Percentiles rank a stretch among this genome's conserved stretches.
phyloP scores from a whole-genome alignment of 2,329 filamentous ascomycete genomes.

The Fusarium aywerte region DNA sequence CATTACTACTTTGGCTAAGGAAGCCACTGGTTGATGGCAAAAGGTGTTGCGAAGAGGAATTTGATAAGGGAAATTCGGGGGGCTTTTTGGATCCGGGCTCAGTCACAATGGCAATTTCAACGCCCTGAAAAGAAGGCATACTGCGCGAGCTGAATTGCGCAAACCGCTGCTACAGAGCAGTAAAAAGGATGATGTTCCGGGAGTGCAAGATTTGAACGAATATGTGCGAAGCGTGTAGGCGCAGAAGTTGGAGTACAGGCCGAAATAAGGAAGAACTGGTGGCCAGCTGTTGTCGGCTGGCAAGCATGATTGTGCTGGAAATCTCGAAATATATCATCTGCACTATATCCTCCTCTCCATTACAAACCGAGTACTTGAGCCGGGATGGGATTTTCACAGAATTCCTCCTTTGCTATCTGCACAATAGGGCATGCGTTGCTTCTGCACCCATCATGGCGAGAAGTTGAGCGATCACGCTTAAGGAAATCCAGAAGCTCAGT shows the following conservation, averaged over 20 bases:
- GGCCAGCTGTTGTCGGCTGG: slow-evolving; percentile 26
- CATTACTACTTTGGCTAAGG: slow-evolving; percentile 37
- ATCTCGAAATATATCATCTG: too few relatives aligned
- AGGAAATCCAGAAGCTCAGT: too few relatives aligned
- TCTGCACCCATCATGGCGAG: background rate
- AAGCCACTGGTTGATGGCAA: slow-evolving; percentile 28
- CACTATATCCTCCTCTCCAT: too few relatives aligned
- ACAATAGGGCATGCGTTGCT: background rate
- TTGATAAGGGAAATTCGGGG: slow-evolving; percentile 66
- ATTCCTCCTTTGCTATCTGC: background rate
- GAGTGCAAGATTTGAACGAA: background rate
- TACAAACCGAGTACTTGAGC: background rate
- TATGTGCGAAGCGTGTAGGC: background rate
- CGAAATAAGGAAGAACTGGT: background rate
- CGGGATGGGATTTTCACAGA: background rate
- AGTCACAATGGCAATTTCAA: slow-evolving; percentile 58
- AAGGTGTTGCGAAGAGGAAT: slow-evolving; percentile 58
- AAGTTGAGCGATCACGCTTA: background rate
- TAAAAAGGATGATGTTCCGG: background rate
- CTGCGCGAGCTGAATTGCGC: background rate
- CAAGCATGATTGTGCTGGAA: background rate
- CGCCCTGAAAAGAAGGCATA: slow-evolving; percentile 63
- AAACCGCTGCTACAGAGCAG: background rate
- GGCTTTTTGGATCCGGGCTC: slow-evolving; percentile 53
- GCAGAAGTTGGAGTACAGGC: background rate